These are phyloP conservation scores for Ganoderma sp. DNA, from an alignment of 1,284 basidiomycete genomes.

Conservation along the genomic window DNA sequence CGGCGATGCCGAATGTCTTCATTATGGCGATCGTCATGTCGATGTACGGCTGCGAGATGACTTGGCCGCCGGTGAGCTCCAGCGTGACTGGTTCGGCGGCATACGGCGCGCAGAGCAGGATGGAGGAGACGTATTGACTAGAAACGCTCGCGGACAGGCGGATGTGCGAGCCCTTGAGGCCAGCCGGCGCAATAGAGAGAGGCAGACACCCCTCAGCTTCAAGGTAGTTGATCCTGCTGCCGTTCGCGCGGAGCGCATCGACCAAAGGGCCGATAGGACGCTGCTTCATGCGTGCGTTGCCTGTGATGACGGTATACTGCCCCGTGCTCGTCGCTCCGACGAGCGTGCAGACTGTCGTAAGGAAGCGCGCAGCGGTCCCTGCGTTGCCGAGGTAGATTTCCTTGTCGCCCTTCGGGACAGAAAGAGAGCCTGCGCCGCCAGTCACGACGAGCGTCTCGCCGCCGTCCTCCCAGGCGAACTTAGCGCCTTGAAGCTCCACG, in stretches of 20 bases:
- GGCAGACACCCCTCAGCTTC: constrained; percentile 89
- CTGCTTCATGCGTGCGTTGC: constrained; percentile 99
- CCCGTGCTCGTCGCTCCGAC: constrained; percentile 59
- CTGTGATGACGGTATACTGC: constrained; percentile 83
- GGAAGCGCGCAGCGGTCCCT: constrained; percentile 97
- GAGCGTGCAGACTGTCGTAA: constrained; percentile 94
- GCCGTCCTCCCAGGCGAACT: constrained; percentile 90
- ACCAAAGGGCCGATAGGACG: constrained; percentile 96
- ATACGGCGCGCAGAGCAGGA: constrained; percentile 96
- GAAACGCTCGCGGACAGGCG: constrained; percentile 93
- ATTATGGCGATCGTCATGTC: constrained; percentile 99
- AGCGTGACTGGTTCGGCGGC: constrained; percentile 83
- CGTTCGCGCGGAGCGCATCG: constrained; percentile 86
- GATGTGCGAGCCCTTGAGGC: constrained; percentile 85
- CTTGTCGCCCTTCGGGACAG: constrained; percentile 78
- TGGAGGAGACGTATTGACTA: constrained; percentile 97
- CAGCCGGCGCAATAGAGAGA: constrained; percentile 84
- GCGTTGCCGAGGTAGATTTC: constrained; percentile 97
- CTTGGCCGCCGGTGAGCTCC: constrained; percentile 90
- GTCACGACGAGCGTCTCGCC: constrained; percentile 93
- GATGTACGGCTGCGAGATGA: constrained; percentile 99
- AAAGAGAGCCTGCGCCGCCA: constrained; percentile 85
- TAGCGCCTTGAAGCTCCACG: constrained; percentile 89
- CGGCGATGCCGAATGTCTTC: constrained; percentile 89
- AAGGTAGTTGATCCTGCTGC: constrained; percentile 79